phyloP scores from a whole-genome alignment of 495 filamentous ascomycete species.

The Tuber brumale region DNA sequence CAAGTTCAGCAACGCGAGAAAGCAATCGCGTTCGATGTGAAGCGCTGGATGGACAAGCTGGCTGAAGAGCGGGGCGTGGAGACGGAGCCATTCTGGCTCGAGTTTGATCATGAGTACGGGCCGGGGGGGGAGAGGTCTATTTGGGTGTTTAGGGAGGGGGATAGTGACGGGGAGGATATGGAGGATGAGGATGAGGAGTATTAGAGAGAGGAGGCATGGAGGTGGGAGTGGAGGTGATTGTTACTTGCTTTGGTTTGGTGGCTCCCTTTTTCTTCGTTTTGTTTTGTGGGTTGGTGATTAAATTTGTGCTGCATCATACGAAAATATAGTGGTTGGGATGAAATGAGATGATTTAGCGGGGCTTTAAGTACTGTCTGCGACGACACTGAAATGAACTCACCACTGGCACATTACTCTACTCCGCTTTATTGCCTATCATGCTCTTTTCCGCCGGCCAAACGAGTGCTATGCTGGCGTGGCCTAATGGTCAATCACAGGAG shows the following conservation, averaged over 20 bases:
- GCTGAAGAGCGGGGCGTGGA: neutral
- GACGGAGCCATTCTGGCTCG: constrained; percentile 16
- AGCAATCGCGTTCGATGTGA: constrained; percentile 12
- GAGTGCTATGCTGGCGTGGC: neutral
- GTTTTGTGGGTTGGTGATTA: neutral
- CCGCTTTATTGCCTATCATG: neutral
- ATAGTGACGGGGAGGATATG: neutral
- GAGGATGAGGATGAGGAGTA: constrained; percentile 3
- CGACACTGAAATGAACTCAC: neutral
- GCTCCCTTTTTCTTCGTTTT: neutral
- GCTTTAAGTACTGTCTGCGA: neutral
- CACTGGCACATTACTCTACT: neutral
- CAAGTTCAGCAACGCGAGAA: neutral
- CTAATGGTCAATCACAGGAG: neutral
- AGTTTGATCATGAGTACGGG: constrained; percentile 7
- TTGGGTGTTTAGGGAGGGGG: constrained; percentile 9
- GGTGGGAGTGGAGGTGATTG: neutral
- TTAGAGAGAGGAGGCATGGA: neutral
- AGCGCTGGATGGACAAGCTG: neutral
- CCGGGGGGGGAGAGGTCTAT: constrained; percentile 15
- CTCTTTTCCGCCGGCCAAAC: neutral
- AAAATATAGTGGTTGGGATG: neutral
- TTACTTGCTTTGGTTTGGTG: neutral
- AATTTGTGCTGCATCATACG: neutral
- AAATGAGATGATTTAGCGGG: neutral